A percentile compares a stretch with the other conserved stretches of the same genome.
These are phyloP conservation scores for Cytospora piceae DNA, from an alignment of 2,329 filamentous ascomycete genomes.

Conservation along the genomic window DNA sequence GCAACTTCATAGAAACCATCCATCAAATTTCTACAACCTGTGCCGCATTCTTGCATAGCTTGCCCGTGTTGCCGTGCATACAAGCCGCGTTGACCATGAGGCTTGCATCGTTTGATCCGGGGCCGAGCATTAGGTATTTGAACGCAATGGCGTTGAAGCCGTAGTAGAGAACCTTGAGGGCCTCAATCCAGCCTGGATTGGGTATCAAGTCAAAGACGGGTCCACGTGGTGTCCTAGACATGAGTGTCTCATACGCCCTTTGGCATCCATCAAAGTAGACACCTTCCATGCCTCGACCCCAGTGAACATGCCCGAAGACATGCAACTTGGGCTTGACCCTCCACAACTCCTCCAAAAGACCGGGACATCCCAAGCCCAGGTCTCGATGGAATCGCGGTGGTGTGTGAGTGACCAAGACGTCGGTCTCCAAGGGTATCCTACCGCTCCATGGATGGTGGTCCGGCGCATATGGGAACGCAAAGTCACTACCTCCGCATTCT, in stretches of 20 bases:
- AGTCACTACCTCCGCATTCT: slow-evolving; percentile 68
- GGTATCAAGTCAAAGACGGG: slow-evolving; percentile 51
- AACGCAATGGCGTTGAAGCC: slow-evolving; percentile 54
- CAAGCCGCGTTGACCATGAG: slow-evolving; percentile 62
- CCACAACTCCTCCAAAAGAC: slow-evolving; percentile 73
- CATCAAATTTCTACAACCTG: slow-evolving; percentile 43
- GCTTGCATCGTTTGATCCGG: slow-evolving; percentile 52
- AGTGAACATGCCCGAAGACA: slow-evolving; percentile 86
- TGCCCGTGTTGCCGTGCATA: slow-evolving; percentile 57
- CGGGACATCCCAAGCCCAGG: slow-evolving; percentile 70
- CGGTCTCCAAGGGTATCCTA: slow-evolving; percentile 71
- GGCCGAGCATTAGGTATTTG: slow-evolving; percentile 61
- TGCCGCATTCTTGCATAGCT: slow-evolving; percentile 44
- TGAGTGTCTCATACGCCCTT: slow-evolving; percentile 69
- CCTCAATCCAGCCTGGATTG: slow-evolving; percentile 50
- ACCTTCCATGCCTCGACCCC: slow-evolving; percentile 69
- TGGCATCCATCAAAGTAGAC: slow-evolving; percentile 79
- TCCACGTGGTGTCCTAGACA: slow-evolving; percentile 48
- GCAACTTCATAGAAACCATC: not conserved
- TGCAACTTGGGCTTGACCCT: slow-evolving; percentile 75
- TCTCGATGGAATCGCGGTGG: slow-evolving; percentile 77
- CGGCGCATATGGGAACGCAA: slow-evolving; percentile 77
- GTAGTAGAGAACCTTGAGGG: slow-evolving; percentile 48
- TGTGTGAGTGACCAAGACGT: slow-evolving; percentile 80
- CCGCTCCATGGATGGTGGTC: slow-evolving; percentile 71